Conservation (phyloP, 139 green algal species). For the Picochlorum sp. region DNA sequence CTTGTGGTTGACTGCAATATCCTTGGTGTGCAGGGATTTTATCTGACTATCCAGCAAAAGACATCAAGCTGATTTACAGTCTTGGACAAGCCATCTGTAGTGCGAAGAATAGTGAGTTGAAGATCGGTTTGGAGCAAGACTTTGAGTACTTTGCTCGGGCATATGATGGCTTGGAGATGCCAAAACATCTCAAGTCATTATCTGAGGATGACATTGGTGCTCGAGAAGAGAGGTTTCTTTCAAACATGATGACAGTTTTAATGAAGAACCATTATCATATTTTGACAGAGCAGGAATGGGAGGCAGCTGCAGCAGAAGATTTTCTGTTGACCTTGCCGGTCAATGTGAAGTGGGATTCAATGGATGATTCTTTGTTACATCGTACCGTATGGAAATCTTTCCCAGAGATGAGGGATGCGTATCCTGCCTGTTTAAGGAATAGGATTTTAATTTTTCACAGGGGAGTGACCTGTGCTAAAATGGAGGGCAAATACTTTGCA, state of each 20-base stretch:
- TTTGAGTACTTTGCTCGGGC: constrained; percentile 7
- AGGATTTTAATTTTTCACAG: constrained; percentile 62
- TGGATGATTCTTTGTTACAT: constrained; percentile 44
- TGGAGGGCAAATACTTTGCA: constrained; percentile 47
- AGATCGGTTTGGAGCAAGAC: constrained; percentile 1
- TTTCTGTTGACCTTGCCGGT: constrained; percentile 66
- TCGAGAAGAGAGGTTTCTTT: constrained; percentile 47
- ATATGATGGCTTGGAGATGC: not conserved
- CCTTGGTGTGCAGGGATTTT: not conserved
- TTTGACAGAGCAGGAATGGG: constrained; percentile 47
- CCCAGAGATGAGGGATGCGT: constrained; percentile 3
- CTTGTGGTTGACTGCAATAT: not conserved
- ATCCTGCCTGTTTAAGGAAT: constrained; percentile 33
- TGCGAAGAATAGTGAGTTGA: not conserved
- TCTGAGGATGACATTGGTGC: constrained; percentile 30
- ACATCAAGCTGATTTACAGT: not conserved
- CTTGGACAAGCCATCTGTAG: not conserved
- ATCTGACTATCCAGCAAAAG: not conserved
- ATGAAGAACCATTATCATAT: constrained; percentile 48
- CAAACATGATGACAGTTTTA: constrained; percentile 56
- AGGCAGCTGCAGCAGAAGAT: constrained; percentile 48
- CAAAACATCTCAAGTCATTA: not conserved
- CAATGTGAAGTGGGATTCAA: constrained; percentile 49
- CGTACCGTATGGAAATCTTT: constrained; percentile 36
- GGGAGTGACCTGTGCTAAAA: constrained; percentile 31